Conservation (phyloP, 768 basidiomycete genomes). For the Zangia roseola region DNA sequence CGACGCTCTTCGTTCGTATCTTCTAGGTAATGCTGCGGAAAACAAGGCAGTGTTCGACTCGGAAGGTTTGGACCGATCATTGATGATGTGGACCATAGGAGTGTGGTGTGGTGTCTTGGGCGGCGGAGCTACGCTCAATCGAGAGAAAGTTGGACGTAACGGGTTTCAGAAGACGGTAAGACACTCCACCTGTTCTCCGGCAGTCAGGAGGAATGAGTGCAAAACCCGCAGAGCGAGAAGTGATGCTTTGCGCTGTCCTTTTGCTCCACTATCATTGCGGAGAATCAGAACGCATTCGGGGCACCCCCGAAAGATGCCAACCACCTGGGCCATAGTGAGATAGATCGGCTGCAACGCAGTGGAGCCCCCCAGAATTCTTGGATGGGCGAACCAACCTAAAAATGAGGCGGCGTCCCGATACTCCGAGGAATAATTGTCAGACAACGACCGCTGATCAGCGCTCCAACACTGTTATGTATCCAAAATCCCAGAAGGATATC, state of each 20-base stretch:
- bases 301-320: background rate
- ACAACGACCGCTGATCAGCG: background rate
- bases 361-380: conserved; percentile 3
- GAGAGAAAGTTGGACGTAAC: conserved; percentile 3
- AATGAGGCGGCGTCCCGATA: background rate
- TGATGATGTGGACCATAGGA: background rate
- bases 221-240: background rate
- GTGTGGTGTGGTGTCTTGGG: background rate
- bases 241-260: background rate
- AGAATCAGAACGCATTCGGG: background rate
- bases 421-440: conserved; percentile 5
- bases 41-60: conserved; percentile 16
- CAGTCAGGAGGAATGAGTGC: background rate
- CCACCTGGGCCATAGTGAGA: conserved; percentile 2
- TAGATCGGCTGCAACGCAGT: background rate
- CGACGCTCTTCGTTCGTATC: conserved; percentile 1
- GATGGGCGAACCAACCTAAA: background rate
- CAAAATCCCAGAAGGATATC: conserved; percentile 4
- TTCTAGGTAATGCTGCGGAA: conserved; percentile 2
- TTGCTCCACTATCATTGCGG: background rate
- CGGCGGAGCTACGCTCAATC: background rate
- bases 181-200: background rate
- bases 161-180: background rate
- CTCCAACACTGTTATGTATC: conserved; percentile 4
- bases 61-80: conserved; percentile 6